phyloP scores from a whole-genome alignment of 768 basidiomycete species.

The Boletus patriciae region DNA sequence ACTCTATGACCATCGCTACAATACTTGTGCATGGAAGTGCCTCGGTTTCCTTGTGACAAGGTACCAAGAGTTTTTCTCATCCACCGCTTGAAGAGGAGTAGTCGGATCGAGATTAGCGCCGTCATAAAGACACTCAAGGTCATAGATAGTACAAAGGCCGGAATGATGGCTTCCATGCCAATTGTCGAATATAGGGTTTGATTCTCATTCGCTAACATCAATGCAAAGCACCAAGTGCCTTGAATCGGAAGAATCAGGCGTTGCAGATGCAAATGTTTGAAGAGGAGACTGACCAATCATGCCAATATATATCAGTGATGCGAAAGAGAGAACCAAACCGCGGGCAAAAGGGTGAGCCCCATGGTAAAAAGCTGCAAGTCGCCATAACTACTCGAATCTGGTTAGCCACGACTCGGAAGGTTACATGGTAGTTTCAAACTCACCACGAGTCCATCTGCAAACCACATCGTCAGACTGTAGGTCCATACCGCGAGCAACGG shows the following conservation, averaged over 20 bases:
- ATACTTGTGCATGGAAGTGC: not conserved
- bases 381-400: not conserved
- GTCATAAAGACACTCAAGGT: not conserved
- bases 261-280: not conserved
- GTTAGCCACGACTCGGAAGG: not conserved
- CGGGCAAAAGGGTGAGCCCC: not conserved
- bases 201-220: not conserved
- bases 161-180: not conserved
- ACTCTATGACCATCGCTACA: constrained; percentile 1
- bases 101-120: not conserved
- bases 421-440: not conserved
- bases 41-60: not conserved
- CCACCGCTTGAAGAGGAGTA: not conserved
- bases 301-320: not conserved
- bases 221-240: not conserved
- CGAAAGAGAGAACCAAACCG: not conserved
- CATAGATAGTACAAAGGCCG: not conserved
- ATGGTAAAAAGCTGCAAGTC: not conserved
- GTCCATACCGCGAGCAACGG: not conserved
- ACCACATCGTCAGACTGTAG: not conserved
- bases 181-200: not conserved
- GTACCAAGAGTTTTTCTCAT: not conserved
- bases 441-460: not conserved
- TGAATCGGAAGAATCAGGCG: not conserved
- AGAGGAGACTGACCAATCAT: not conserved